Conservation (phyloP, 2,329 filamentous ascomycete species). For the Claviceps capensis region DNA sequence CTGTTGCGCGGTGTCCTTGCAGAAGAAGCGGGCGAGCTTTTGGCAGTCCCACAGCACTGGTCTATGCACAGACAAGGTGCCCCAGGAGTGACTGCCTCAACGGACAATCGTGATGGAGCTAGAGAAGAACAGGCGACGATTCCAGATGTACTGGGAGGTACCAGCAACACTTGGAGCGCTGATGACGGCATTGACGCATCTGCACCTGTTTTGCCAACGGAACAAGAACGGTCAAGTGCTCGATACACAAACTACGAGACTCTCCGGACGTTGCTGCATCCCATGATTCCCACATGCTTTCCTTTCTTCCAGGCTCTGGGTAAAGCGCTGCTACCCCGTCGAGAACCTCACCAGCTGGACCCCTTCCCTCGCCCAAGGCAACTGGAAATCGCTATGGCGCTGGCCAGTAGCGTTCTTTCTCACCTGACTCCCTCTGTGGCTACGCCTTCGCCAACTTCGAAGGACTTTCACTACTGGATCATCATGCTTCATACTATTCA, state of each 20-base stretch:
- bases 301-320: conserved; percentile 78
- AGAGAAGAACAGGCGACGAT: conserved; percentile 13
- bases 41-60: conserved; percentile 60
- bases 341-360: conserved; percentile 46
- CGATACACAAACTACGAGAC: conserved; percentile 63
- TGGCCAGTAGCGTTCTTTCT: conserved; percentile 56
- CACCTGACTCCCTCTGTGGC: conserved; percentile 43
- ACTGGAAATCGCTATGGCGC: conserved; percentile 43
- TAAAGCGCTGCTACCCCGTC: conserved; percentile 63
- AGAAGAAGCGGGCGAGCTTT: conserved; percentile 68
- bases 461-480: conserved; percentile 70
- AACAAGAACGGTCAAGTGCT: conserved; percentile 28
- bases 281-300: conserved; percentile 66
- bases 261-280: conserved; percentile 62
- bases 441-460: conserved; percentile 33
- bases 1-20: conserved; percentile 69
- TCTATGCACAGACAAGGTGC: conserved; percentile 22
- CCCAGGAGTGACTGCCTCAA: conserved; percentile 9
- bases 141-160: conserved; percentile 17
- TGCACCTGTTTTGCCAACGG: conserved; percentile 20
- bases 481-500: conserved; percentile 66
- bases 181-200: conserved; percentile 12
- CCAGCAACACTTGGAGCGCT: conserved; percentile 14
- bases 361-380: conserved; percentile 40
- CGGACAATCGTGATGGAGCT: conserved; percentile 12